These are phyloP conservation scores for Letharia columbiana DNA, from an alignment of 495 filamentous ascomycete genomes.

Conservation along the genomic window DNA sequence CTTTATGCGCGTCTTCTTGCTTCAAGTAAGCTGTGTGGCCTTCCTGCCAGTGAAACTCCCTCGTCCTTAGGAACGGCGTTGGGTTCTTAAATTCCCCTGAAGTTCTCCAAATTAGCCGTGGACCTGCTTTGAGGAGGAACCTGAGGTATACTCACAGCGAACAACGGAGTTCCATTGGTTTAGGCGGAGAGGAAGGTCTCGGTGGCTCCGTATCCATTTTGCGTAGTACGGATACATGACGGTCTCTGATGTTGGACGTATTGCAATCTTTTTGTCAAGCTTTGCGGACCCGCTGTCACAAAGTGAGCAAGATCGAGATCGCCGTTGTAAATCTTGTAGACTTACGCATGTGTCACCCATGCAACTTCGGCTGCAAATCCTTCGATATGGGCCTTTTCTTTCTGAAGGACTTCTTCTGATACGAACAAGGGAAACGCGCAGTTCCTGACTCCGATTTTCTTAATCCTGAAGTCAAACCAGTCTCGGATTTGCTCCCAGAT, in stretches of 20 bases:
- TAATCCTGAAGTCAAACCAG: constrained; percentile 82
- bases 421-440: constrained; percentile 95
- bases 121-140: background rate
- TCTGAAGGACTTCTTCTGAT: constrained; percentile 77
- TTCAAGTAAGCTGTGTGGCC: constrained; percentile 93
- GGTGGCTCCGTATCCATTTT: constrained; percentile 90
- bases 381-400: constrained; percentile 94
- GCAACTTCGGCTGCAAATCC: constrained; percentile 96
- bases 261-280: constrained; percentile 89
- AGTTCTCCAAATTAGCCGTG: background rate
- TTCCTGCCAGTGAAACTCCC: constrained; percentile 98
- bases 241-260: constrained; percentile 90
- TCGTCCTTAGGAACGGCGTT: constrained; percentile 82
- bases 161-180: constrained; percentile 87
- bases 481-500: constrained; percentile 89
- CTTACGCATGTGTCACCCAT: constrained; percentile 94
- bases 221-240: constrained; percentile 95
- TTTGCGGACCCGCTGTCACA: constrained; percentile 64
- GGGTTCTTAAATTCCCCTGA: constrained; percentile 91
- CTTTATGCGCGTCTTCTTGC: constrained; percentile 62
- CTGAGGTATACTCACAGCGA: background rate
- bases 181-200: constrained; percentile 82
- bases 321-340: constrained; percentile 13
- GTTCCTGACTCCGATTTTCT: constrained; percentile 84
- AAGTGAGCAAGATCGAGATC: constrained; percentile 25